These are phyloP conservation scores for Mycosphaerella sp. DNA, from an alignment of 2,329 filamentous ascomycete species.

Conservation along the genomic window DNA sequence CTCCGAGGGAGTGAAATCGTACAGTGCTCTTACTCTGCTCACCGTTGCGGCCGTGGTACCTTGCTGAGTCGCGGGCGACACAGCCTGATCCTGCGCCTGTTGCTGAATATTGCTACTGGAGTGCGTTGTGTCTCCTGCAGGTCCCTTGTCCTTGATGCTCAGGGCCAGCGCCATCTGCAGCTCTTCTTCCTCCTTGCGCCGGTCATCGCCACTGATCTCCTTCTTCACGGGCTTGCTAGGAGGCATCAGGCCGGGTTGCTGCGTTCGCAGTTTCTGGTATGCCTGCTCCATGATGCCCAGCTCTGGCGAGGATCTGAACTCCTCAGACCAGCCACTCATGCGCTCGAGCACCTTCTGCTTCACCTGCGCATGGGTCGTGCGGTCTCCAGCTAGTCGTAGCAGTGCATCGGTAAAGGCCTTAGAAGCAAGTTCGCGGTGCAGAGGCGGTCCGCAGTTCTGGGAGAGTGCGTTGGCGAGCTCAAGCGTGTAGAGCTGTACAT, in stretches of 20 bases:
- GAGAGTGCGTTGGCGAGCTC: conserved; percentile 88
- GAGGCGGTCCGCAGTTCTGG: conserved; percentile 79
- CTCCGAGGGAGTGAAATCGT: conserved; percentile 91
- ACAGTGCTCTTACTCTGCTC: conserved; percentile 85
- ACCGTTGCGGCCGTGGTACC: conserved; percentile 95
- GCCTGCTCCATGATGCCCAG: conserved; percentile 97
- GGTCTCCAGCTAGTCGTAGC: conserved; percentile 81
- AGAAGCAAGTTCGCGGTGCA: conserved; percentile 85
- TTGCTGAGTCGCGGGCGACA: conserved; percentile 42
- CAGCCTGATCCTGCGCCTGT: conserved; percentile 33
- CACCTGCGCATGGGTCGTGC: conserved; percentile 91
- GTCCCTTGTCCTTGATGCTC: conserved; percentile 77
- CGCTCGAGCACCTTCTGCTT: conserved; percentile 95
- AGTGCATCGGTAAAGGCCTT: conserved; percentile 92
- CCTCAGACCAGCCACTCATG: conserved; percentile 93
- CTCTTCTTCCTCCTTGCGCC: conserved; percentile 94
- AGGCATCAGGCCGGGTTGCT: conserved; percentile 69
- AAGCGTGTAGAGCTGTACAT: conserved; percentile 91
- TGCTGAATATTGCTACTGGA: conserved; percentile 25
- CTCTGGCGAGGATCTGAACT: conserved; percentile 84
- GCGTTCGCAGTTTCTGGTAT: conserved; percentile 74
- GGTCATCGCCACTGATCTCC: conserved; percentile 79
- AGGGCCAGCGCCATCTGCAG: conserved; percentile 91
- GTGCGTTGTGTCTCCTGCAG: conserved; percentile 15
- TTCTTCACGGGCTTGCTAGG: conserved; percentile 92